Evolutionary conservation across 495 filamentous ascomycete species (phyloP), one percentile per base, ranked within the genome.

Genomic region (Xylaria nigripes): DNA sequence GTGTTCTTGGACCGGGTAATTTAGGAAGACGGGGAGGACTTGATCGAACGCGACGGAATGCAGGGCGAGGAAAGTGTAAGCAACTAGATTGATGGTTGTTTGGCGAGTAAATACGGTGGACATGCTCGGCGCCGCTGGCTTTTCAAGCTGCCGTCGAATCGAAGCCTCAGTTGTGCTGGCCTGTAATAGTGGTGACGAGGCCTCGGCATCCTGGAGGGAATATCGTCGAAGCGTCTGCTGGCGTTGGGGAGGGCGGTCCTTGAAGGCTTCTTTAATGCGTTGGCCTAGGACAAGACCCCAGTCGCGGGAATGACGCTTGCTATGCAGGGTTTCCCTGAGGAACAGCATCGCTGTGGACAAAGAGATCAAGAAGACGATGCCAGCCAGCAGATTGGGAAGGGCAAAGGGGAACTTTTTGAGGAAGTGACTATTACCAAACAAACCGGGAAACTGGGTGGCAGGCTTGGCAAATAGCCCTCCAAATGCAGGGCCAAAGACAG

Each of bases 401-500:
- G 79, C 73, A 68, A 92, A 97, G 0, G 91, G 92, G 65, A 81
- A 94, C 41, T 71, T 75, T 54, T 81, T 77, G 43, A 95, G 76
- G 56, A 90, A 86, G 41, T 69, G 74, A 22, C 74, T 82, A 19
- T 79, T 64, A 7, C 83, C 83, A 65, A 92, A 93, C 15, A 86
- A 49, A 12, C 68, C 70, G 3, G 87, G 87, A 48, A 72, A 75
- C 60, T 87, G 79, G 41, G 86, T 82, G 1, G 83, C 81, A 2
- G 92, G 92, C 49, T 86, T 82, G 7, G 89, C 86, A 50, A 97
- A 81, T 36, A 85, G 82, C 2, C 92, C 92, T 22, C 92, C 92
- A 61, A 96, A 85, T 1, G 84, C 81, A 2, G 92, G 92, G 0
- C 92, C 92, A 64, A 96, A 83, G n/a, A 96, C 86, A 40, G 81